A percentile compares a stretch with the other conserved stretches of the same genome.
These are phyloP conservation scores for Trichocladium uniseriatum DNA, from an alignment of 495 filamentous ascomycete genomes.

Conservation along the genomic window DNA sequence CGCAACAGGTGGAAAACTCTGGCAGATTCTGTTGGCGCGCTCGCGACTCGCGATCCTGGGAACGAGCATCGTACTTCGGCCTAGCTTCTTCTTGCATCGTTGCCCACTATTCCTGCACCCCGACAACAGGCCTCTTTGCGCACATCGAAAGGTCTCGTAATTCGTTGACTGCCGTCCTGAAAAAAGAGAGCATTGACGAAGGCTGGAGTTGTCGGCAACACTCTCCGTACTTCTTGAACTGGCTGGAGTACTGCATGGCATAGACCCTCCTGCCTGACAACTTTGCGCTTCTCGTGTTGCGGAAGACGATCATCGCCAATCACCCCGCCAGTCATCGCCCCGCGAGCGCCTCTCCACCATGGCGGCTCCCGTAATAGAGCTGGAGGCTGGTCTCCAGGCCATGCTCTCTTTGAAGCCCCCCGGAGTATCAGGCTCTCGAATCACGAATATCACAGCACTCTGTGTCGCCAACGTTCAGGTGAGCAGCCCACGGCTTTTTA, in stretches of 20 bases:
- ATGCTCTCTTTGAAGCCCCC: constrained; percentile 88
- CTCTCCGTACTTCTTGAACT: constrained; percentile 15
- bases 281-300: constrained; percentile 15
- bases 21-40: neutral
- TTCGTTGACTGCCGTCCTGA: constrained; percentile 10
- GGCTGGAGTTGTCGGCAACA: constrained; percentile 7
- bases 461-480: constrained; percentile 93
- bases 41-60: neutral
- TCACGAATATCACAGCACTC: constrained; percentile 70
- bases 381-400: constrained; percentile 82
- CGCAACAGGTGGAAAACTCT: neutral
- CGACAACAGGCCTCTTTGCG: constrained; percentile 4
- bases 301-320: neutral
- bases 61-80: neutral
- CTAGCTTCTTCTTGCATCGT: neutral
- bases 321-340: constrained; percentile 3
- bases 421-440: constrained; percentile 86
- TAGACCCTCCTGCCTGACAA: constrained; percentile 12
- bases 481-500: constrained; percentile 29
- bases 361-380: constrained; percentile 72
- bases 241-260: constrained; percentile 25
- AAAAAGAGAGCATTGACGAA: constrained; percentile 5
- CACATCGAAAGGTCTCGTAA: constrained; percentile 20
- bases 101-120: neutral
- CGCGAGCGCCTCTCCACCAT: constrained; percentile 37